Base-by-base conservation (phyloP, 2,329 filamentous ascomycete genomes). In the Verticillium zaregamsianum region DNA sequence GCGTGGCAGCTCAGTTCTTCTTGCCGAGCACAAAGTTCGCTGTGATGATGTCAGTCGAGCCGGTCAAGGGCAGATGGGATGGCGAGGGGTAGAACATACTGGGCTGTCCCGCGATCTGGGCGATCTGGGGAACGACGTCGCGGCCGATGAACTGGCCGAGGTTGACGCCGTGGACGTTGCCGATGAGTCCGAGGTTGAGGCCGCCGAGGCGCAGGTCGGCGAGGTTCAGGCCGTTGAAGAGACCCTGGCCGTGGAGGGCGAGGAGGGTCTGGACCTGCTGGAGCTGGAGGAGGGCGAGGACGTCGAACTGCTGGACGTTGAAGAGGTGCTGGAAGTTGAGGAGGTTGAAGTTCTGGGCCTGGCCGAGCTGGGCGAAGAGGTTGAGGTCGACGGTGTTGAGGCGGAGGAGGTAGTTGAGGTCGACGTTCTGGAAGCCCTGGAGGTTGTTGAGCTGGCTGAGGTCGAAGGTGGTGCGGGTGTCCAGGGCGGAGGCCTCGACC, bases 331-430 rank as follows among this genome's bases (percentile, higher is more conserved):
- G 70, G 70, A 83, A 79, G 61, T 67, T 62, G 63, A 75, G 66
- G 59, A 82, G 67, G 70, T 82, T 76, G 69, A 83, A 74, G 57
- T 62, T 64, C 69, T 75, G 69, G 63, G 60, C 31, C 61, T 63
- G 62, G 57, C 63, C 61, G 64, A 80, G 74, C 66, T 73, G 67
- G 63, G 72, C 67, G 62, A 83, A 76, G 59, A 79, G 72, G 66
- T 73, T 72, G 55, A 83, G 74, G 64, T 79, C 70, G 63, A 84
- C 71, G 20, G 73, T 66, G 75, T 82, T 81, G 74, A 83, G 67
- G 64, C 74, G 72, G 66, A 81, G 76, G 61, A 78, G 76, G 71
- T 83, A 79, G 74, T 77, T 76, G 63, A 79, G 68, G 67, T 79
- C 77, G 52, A 77, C 65, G 63, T 71, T 68, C 65, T 71, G 66